Base-by-base conservation (phyloP, 495 filamentous ascomycete genomes). In the Sphaerosporella brunnea region DNA sequence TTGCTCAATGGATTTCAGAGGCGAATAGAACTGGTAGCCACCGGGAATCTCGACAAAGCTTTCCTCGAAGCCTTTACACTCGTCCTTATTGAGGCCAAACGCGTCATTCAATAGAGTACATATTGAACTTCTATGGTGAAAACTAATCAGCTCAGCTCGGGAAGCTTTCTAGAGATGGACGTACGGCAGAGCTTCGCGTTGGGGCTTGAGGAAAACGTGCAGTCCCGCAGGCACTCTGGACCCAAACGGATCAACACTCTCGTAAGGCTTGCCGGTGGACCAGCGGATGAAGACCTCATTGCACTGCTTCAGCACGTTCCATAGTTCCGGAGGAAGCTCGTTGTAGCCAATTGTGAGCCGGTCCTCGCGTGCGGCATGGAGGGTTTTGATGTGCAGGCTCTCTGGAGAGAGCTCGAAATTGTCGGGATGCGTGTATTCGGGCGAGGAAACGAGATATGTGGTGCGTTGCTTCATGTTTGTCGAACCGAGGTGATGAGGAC, bases 261-360 rank as follows among this genome's bases (percentile, higher is more conserved):
- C 62, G 55, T 79, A 83, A 2, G 69, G 52, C 4, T 50, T 52
- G 3, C 72, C 64, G 19, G 73, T 75, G 13, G 77, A 72, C 82
- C 85, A 95, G 59, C 83, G 71, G 45, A 96, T 68, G 62, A 87
- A 82, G 25, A 94, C 64, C 59, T 84, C 80, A 53, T 80, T 77
- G 35, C 69, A 72, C 52, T 73, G 67, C 19, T 72, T 65, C n/a
- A 94, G 62, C n/a, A 79, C 64, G 13, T 67, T 51, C 53, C 67
- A 69, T 8, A 92, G 61, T 69, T 84, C 79, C 18, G 60, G 52
- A 0, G 84, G 79, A 39, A 95, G 73, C 64, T 94, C 82, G 30
- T 75, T 68, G 38, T 82, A 63, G 44, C 70, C 68, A 51, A 90
- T 65, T 1, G 83, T 93, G 51, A 87, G 62, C 5, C 79, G 72